These are phyloP conservation scores for Buddleja alternifolia DNA, from an alignment of 257 asterid genomes.

Conservation along the genomic window DNA sequence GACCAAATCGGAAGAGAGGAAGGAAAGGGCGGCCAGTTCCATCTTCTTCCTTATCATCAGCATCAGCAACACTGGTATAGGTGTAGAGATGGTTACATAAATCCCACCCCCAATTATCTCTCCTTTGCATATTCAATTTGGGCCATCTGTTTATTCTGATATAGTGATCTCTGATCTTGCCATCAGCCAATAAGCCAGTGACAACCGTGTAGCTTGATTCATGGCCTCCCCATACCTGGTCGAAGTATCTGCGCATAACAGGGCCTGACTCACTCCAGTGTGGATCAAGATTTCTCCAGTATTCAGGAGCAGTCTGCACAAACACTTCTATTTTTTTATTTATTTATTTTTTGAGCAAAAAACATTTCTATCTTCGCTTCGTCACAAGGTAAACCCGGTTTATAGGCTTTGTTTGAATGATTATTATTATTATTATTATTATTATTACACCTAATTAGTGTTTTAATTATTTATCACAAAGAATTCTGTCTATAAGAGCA, in stretches of 20 bases:
- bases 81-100: conserved; percentile 51
- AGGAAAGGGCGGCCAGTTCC: conserved; percentile 66
- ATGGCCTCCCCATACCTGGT: conserved; percentile 90
- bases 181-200: conserved; percentile 60
- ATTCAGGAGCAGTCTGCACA: conserved; percentile 73
- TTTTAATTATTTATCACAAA: too few relatives aligned
- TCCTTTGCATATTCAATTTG: conserved; percentile 53
- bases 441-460: too few relatives aligned
- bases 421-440: too few relatives aligned
- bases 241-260: conserved; percentile 72
- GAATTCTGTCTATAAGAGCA: too few relatives aligned
- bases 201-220: conserved; percentile 75
- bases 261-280: conserved; percentile 62
- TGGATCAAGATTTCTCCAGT: conserved; percentile 82
- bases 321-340: too few relatives aligned
- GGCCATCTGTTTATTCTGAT: conserved; percentile 88
- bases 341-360: too few relatives aligned
- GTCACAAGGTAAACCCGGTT: too few relatives aligned
- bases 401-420: too few relatives aligned
- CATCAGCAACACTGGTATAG: conserved; percentile 69
- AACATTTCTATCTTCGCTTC: too few relatives aligned
- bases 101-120: conserved; percentile 81
- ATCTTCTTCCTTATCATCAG: conserved; percentile 45
- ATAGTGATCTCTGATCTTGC: conserved; percentile 70
- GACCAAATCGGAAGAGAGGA: conserved; percentile 27